These are phyloP conservation scores for Alternaria triticimaculans DNA, from an alignment of 2,329 filamentous ascomycete genomes.

Conservation along the genomic window DNA sequence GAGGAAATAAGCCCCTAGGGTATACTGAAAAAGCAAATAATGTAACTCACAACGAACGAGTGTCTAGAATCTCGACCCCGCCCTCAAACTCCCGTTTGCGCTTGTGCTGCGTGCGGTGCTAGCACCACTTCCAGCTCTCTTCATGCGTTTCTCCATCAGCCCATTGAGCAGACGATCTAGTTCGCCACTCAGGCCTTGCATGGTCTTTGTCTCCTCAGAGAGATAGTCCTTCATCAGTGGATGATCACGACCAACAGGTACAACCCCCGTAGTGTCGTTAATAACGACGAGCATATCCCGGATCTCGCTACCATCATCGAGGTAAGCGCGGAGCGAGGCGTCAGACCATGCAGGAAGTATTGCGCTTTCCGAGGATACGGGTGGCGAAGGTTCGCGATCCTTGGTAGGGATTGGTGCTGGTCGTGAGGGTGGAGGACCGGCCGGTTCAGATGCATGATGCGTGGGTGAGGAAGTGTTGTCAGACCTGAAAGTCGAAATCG, in stretches of 20 bases:
- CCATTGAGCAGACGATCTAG: conserved; percentile 86
- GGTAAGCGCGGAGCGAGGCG: conserved; percentile 81
- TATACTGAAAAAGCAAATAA: conserved; percentile 10
- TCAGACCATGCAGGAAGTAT: conserved; percentile 82
- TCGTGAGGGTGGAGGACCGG: conserved; percentile 39
- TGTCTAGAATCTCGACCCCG: conserved; percentile 3
- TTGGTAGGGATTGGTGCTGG: conserved; percentile 46
- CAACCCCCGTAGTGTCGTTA: conserved; percentile 86
- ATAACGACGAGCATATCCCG: conserved; percentile 89
- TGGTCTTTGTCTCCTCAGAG: conserved; percentile 81
- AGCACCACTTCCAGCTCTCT: conserved; percentile 18
- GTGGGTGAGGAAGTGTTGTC: conserved; percentile 32
- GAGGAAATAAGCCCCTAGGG: conserved; percentile 3
- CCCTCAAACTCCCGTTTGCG: conserved; percentile 13
- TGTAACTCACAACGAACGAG: not conserved
- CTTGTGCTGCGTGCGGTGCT: conserved; percentile 14
- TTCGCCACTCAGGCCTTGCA: conserved; percentile 88
- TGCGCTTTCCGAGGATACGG: conserved; percentile 52
- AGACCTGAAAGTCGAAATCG: conserved; percentile 23
- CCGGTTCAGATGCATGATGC: conserved; percentile 23
- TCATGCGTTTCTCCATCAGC: conserved; percentile 66
- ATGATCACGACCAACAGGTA: conserved; percentile 81
- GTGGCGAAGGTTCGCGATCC: conserved; percentile 34
- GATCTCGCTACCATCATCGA: conserved; percentile 88
- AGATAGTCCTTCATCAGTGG: conserved; percentile 82